Base-by-base conservation (phyloP, 768 basidiomycete species). In the Lenzites betulinus region DNA sequence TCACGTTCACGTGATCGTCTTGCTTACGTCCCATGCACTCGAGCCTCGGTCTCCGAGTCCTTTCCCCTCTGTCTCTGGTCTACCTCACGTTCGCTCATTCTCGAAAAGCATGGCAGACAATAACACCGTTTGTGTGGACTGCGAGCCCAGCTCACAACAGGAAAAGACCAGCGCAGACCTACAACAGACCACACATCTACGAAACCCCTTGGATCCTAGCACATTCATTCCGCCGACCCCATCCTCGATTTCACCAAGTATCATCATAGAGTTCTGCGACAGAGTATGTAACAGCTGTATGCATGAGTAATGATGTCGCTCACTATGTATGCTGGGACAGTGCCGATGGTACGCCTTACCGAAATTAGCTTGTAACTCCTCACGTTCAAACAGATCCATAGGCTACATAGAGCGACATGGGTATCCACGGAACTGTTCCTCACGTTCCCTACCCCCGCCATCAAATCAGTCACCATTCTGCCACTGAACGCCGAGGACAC, bases 391-490 rank as follows among this genome's bases (percentile, higher is more conserved):
- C 46, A 30, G 6, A 11, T 11, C 30, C 30, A 4, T 68, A 95
- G 95, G 95, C 81, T 95, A 39, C 94, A 95, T 66, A 83, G 95
- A 67, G 95, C 95, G 33, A 87, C 85, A 12, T 98, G 95, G 95
- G 82, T 88, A n/a, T 90, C 92, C 62, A 97, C 95, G 0, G 95
- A 97, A 67, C 80, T 98, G 16, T 83, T 95, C 66, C 74, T 96
- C 36, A 97, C 95, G 1, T 98, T 98, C 73, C 90, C 93, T 12
- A 84, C 92, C 26, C 93, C 93, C 0, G 70, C 76, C 1, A 75
- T 97, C 55, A 79, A 78, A 47, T 79, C 81, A 46, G 85, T 95
- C 54, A 82, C 86, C 12, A 76, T 96, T 46, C 72, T 91, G 20
- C 94, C 95, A 20, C 78, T 87, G 54, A 90, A 86, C 67, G 70